phyloP scores from a whole-genome alignment of 2,329 filamentous ascomycete species.

The Scedosporium boydii region DNA sequence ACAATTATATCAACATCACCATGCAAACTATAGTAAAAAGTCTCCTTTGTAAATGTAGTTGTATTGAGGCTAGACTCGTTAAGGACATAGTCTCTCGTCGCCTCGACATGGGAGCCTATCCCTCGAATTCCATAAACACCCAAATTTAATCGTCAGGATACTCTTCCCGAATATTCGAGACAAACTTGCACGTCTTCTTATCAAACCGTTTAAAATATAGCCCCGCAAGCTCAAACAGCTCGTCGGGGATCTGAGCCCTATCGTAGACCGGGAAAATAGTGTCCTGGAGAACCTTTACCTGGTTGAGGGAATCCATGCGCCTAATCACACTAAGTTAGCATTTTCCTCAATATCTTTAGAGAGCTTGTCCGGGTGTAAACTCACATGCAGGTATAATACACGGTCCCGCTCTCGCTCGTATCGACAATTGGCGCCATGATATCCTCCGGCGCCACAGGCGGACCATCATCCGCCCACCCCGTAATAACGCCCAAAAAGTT shows the following conservation, averaged over 20 bases:
- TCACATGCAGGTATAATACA: conserved; percentile 82
- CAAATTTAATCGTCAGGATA: conserved; percentile 68
- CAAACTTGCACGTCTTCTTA: conserved; percentile 52
- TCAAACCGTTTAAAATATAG: conserved; percentile 88
- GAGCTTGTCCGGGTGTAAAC: conserved; percentile 26
- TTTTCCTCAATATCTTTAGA: conserved; percentile 17
- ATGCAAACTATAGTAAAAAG: too few relatives aligned
- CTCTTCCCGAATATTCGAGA: conserved; percentile 71
- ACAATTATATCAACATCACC: too few relatives aligned
- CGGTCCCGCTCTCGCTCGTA: conserved; percentile 46
- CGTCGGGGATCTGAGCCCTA: conserved; percentile 34
- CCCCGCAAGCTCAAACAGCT: conserved; percentile 63
- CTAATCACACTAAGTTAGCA: conserved; percentile 19
- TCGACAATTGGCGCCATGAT: conserved; percentile 9
- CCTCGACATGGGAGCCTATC: too few relatives aligned
- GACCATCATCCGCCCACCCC: conserved; percentile 55
- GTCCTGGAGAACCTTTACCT: conserved; percentile 48
- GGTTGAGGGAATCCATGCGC: not conserved
- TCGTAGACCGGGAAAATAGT: conserved; percentile 53
- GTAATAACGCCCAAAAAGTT: conserved; percentile 72
- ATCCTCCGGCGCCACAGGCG: not conserved
- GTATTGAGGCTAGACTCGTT: too few relatives aligned
- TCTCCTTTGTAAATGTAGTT: too few relatives aligned
- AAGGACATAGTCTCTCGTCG: too few relatives aligned
- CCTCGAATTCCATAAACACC: not conserved